A percentile compares a stretch with the other conserved stretches of the same genome.
phyloP scores from a whole-genome alignment of 768 basidiomycete species.

The Antrodiella citrinella region DNA sequence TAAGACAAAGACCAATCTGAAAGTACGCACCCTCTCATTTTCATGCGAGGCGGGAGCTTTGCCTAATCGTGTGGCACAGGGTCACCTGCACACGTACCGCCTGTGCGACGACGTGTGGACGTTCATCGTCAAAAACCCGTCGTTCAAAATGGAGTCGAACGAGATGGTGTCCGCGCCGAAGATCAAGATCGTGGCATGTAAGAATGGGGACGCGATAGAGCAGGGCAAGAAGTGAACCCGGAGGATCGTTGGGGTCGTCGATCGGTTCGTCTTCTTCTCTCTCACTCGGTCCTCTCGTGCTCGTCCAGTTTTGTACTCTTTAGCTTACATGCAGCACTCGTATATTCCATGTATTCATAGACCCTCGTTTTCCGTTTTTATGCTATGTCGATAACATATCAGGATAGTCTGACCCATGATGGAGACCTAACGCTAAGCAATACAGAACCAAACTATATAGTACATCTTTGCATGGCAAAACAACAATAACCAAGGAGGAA shows the following conservation, averaged over 20 bases:
- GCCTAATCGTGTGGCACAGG: constrained; percentile 29
- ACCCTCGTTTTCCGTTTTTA: background rate
- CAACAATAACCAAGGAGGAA: background rate
- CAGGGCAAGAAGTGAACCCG: constrained; percentile 67
- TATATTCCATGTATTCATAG: background rate
- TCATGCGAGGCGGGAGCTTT: background rate
- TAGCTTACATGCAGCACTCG: background rate
- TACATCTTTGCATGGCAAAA: background rate
- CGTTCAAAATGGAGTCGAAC: constrained; percentile 93
- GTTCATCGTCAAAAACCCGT: constrained; percentile 89
- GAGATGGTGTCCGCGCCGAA: constrained; percentile 64
- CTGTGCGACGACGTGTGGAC: constrained; percentile 98
- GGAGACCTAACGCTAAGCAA: background rate
- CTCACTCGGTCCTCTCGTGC: background rate
- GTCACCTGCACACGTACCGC: constrained; percentile 86
- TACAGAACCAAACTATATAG: background rate
- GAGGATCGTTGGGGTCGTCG: background rate
- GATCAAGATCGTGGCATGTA: constrained; percentile 98
- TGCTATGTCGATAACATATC: background rate
- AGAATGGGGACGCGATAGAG: constrained; percentile 86
- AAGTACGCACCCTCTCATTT: constrained; percentile 39
- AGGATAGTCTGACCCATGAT: background rate
- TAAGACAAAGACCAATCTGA: constrained; percentile 90
- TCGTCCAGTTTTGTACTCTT: no score
- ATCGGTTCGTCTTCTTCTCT: background rate